A percentile compares a stretch with the other conserved stretches of the same genome.
These are phyloP conservation scores for Spinacia oleracea DNA, from an alignment of 179 eudicot species.

Conservation along the genomic window DNA sequence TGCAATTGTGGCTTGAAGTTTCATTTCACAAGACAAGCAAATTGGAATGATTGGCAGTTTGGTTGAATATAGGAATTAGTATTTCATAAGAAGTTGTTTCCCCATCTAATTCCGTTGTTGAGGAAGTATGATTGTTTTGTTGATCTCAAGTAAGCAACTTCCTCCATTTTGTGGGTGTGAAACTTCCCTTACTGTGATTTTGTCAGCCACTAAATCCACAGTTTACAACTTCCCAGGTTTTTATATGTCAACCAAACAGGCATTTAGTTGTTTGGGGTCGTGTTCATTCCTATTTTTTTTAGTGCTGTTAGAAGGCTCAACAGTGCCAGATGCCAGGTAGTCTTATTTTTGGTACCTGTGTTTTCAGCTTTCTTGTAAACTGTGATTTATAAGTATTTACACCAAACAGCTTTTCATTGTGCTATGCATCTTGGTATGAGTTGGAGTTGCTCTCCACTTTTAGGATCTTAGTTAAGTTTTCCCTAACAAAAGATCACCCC, in stretches of 20 bases:
- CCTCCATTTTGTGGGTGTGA: not conserved
- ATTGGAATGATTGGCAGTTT: not conserved
- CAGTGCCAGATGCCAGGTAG: not conserved
- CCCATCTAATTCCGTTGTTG: not conserved
- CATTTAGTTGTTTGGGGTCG: not conserved
- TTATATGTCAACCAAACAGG: too few relatives aligned
- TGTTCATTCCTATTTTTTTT: not conserved
- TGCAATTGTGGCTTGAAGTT: not conserved
- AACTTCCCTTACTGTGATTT: not conserved
- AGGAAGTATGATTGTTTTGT: not conserved
- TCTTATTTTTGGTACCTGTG: too few relatives aligned
- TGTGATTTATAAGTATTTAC: too few relatives aligned
- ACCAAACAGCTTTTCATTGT: not conserved
- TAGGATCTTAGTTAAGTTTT: not conserved
- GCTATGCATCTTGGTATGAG: not conserved
- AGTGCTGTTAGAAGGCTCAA: not conserved
- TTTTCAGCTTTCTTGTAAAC: too few relatives aligned
- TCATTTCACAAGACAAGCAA: not conserved
- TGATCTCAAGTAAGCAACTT: too few relatives aligned
- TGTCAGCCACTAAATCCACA: too few relatives aligned
- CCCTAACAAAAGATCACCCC: too few relatives aligned
- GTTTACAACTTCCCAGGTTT: too few relatives aligned
- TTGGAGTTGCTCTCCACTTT: not conserved
- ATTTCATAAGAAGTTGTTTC: not conserved
- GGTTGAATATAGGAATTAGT: too few relatives aligned